Base-by-base conservation (phyloP, 352 stramenopile species). In the Phytophthora lateralis region DNA sequence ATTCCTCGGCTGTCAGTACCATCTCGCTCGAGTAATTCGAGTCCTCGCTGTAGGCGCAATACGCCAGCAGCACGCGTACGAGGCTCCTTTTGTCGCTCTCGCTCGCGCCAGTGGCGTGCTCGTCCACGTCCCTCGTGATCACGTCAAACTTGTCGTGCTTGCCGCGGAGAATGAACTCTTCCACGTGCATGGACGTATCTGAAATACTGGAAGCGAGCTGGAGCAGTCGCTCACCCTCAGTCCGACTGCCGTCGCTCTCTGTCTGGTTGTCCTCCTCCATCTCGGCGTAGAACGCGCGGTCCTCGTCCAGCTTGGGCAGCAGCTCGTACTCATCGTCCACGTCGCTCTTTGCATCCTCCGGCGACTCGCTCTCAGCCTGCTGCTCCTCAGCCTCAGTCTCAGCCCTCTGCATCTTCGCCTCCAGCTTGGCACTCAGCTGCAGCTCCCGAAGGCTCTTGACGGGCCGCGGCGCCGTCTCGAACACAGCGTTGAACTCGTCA, bases 11-110 rank as follows among this genome's bases (percentile, higher is more conserved):
- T 11, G 75, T 75, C 4, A 65, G 47, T 45, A 93, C 79, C 84
- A 93, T 88, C 10, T 87, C 77, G 53, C 57, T 64, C 20, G 72
- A 64, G 54, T 88, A 93, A 35, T 79, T 75, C 17, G 77, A 63
- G 43, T 80, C 80, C 66, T 91, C 75, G 46, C 79, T 91, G 69
- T 93, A 91, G n/a, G 80, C 86, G 29, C 78, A 88, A 60, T 84
- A 90, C 0, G 84, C 84, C 43, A 88, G 72, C 35, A 93, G 75
- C 26, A 93, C 64, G 43, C 82, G 80, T 10, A 73, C 78, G 38
- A 90, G 59, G 26, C 60, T 71, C 42, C 66, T 77, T 29, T 75
- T 78, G 34, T 80, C 73, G 37, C 75, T 72, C 5, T 78, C 64
- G 9, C 61, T 64, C 21, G 60, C 58, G 7, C 69, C 52, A 52